Base-by-base conservation (phyloP, 2,329 filamentous ascomycete genomes). In the Exophiala alcalophila region DNA sequence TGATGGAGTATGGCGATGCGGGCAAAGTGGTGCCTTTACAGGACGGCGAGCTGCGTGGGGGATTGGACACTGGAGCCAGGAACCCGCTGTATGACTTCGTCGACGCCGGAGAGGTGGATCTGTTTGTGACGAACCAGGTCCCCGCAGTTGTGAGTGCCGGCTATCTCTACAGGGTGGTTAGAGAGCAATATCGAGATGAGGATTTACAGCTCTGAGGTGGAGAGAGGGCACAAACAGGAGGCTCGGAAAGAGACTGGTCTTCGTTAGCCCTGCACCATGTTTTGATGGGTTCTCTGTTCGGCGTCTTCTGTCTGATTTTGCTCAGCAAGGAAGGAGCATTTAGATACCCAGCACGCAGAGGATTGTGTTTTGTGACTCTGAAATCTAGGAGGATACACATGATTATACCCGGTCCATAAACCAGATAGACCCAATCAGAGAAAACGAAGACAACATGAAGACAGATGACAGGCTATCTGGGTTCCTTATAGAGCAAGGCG, bases 1-100 rank as follows among this genome's bases (percentile, higher is more conserved):
- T 94, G 48, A 85, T 95, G 45, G 91, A 96, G 66, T 88, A 88
- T 68, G 91, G 88, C 11, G 82, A 90, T 61, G 80, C 89, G 1
- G 81, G 83, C 40, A 83, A 78, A 53, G 83, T 88, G 43, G 78
- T 92, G 29, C 76, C 74, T 26, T 95, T 87, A 60, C 78, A 86
- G 14, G 84, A 96, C 50, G 89, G 87, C 4, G 74, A 81, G 26
- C 76, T 95, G 56, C 81, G 94, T 36, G 81, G 87, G 31, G 54
- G 50, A 15, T 29, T 55, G 19, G 79, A 82, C 49, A 77, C 92
- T 34, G 83, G 87, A 56, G 78, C 94, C 7, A 80, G 83, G 52
- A 90, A 84, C 58, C 86, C 86, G 8, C 67, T 89, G 14, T 89
- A 84, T 38, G 90, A 96, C 62, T 87, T 90, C 60, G 80, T 96